These are phyloP conservation scores for Aureobasidium sp. DNA, from an alignment of 2,329 filamentous ascomycete species.

Conservation along the genomic window DNA sequence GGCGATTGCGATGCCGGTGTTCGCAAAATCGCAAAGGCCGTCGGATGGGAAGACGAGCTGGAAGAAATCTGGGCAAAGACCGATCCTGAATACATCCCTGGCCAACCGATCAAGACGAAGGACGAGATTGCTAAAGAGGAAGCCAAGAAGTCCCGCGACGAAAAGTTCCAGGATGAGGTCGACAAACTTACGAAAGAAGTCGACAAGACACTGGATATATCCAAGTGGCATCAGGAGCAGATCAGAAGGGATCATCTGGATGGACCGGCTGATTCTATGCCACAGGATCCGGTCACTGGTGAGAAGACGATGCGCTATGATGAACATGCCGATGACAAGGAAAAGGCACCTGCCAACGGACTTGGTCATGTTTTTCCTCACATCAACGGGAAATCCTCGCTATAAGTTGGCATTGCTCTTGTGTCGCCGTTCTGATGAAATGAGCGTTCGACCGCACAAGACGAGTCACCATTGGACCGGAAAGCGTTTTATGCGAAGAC, in stretches of 20 bases:
- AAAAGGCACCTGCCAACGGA: not conserved
- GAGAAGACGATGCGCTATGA: constrained; percentile 22
- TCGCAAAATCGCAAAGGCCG: constrained; percentile 76
- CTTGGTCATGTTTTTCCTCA: constrained; percentile 28
- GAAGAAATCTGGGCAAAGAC: constrained; percentile 77
- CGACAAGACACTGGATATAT: constrained; percentile 59
- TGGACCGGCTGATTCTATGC: not conserved
- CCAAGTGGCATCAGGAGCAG: constrained; percentile 49
- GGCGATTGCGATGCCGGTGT: constrained; percentile 89
- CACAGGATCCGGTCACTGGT: not conserved
- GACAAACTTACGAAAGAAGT: constrained; percentile 65
- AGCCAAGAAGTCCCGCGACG: constrained; percentile 53
- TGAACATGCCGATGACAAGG: constrained; percentile 10
- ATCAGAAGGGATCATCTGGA: constrained; percentile 27
- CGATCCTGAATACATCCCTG: constrained; percentile 52
- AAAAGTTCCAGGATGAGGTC: constrained; percentile 63
- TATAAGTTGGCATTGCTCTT: not conserved
- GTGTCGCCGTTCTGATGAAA: no score
- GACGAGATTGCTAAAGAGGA: constrained; percentile 27
- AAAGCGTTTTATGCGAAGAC: no score
- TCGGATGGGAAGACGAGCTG: constrained; percentile 89
- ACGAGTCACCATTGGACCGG: no score
- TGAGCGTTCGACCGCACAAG: no score
- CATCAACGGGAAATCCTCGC: constrained; percentile 22
- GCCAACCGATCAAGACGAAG: constrained; percentile 18